phyloP scores from a whole-genome alignment of 257 asterid species.

The Osmanthus fragrans region DNA sequence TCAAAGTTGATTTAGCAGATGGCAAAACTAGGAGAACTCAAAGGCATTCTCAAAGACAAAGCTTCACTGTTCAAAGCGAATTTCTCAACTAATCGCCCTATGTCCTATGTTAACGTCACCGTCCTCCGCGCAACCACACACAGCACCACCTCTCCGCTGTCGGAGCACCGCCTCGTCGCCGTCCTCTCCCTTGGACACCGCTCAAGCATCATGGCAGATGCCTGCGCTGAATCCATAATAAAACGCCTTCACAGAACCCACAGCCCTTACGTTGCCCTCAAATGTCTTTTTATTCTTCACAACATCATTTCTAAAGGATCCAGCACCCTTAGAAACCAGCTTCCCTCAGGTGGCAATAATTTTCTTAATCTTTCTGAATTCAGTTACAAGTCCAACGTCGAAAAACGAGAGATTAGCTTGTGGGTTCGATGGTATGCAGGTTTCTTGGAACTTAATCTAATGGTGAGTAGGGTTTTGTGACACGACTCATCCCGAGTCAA shows the following conservation, averaged over 20 bases:
- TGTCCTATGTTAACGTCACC: conserved; percentile 24
- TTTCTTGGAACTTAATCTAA: conserved; percentile 34
- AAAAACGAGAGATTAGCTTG: conserved; percentile 23
- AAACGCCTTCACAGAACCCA: conserved; percentile 38
- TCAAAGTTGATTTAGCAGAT: neutral
- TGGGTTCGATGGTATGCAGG: conserved; percentile 49
- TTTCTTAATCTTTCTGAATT: conserved; percentile 31
- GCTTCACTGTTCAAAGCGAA: conserved; percentile 40
- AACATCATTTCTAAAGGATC: conserved; percentile 32
- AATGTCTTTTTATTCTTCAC: conserved; percentile 40
- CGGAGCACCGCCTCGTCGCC: conserved; percentile 33
- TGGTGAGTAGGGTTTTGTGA: conserved; percentile 24
- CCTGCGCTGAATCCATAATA: conserved; percentile 34
- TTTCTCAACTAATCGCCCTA: conserved; percentile 28
- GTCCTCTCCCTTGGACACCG: conserved; percentile 31
- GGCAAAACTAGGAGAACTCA: conserved; percentile 24
- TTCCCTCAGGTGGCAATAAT: conserved; percentile 28
- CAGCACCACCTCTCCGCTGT: conserved; percentile 30
- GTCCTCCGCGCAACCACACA: conserved; percentile 43
- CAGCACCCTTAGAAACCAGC: conserved; percentile 26
- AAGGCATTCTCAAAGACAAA: conserved; percentile 37
- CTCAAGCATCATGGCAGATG: conserved; percentile 21
- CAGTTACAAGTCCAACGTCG: neutral
- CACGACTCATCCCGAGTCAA: too few relatives aligned
- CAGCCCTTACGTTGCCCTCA: conserved; percentile 38